A percentile compares a stretch with the other conserved stretches of the same genome.
phyloP scores from a whole-genome alignment of 495 filamentous ascomycete species.

The Annulohypoxylon nitens region DNA sequence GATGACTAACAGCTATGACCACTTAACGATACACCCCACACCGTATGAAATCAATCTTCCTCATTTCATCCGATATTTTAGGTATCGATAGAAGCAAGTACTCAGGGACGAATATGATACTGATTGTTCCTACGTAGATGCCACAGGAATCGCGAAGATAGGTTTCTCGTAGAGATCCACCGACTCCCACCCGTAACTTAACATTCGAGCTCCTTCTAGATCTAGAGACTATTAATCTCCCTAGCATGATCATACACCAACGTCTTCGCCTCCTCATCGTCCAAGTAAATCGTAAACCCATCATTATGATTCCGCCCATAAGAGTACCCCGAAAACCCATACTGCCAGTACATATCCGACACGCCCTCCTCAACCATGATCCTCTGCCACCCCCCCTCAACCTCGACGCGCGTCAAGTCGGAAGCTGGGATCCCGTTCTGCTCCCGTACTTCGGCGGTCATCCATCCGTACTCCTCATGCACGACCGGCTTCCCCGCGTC shows the following conservation, averaged over 20 bases:
- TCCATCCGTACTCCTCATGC: conserved; percentile 67
- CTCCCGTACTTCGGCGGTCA: conserved; percentile 35
- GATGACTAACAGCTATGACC: too few species aligned
- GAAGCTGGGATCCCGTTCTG: conserved; percentile 40
- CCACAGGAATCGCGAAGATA: too few species aligned
- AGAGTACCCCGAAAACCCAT: conserved; percentile 65
- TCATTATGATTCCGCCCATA: conserved; percentile 66
- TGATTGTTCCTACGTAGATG: too few species aligned
- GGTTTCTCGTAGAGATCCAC: too few species aligned
- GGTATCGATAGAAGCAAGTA: too few species aligned
- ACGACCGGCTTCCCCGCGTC: conserved; percentile 72
- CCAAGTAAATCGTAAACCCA: conserved; percentile 71
- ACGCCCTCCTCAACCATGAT: conserved; percentile 64
- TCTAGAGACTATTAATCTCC: conserved; percentile 53
- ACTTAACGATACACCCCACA: too few species aligned
- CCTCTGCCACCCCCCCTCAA: conserved; percentile 67
- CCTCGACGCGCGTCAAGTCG: conserved; percentile 53
- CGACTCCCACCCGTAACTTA: too few species aligned
- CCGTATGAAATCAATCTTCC: too few species aligned
- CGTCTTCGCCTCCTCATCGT: conserved; percentile 64
- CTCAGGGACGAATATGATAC: too few species aligned
- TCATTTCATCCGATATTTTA: too few species aligned
- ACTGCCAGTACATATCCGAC: conserved; percentile 75
- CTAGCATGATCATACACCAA: conserved; percentile 70
- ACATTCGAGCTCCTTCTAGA: not conserved